These are phyloP conservation scores for Chrysosporium queenslandicum DNA, from an alignment of 2,329 filamentous ascomycete genomes.

Conservation along the genomic window DNA sequence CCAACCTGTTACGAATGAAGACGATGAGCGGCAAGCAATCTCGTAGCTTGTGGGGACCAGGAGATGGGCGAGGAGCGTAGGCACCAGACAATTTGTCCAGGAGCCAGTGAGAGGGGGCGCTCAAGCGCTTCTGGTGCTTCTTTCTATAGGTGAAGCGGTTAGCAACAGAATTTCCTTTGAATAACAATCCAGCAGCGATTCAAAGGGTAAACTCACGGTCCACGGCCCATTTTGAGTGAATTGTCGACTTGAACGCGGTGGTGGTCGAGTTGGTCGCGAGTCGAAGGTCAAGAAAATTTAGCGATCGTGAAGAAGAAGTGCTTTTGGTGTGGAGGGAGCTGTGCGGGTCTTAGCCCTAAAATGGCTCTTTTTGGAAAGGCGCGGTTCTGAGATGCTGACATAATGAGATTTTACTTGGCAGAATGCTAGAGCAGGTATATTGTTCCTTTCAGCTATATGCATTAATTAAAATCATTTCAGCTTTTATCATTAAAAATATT, in stretches of 20 bases:
- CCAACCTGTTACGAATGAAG: constrained; percentile 72
- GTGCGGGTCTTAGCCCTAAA: constrained; percentile 13
- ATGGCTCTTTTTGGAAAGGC: neutral
- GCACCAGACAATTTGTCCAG: constrained; percentile 97
- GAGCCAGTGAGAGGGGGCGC: constrained; percentile 98
- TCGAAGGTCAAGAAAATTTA: constrained; percentile 7
- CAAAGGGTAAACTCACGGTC: constrained; percentile 44
- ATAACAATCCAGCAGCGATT: neutral
- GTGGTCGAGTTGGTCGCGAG: constrained; percentile 17
- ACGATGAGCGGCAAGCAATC: constrained; percentile 98
- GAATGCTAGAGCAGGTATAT: no score
- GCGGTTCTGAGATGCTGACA: neutral
- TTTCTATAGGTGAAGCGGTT: constrained; percentile 48
- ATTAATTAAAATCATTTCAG: no score
- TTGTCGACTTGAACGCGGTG: constrained; percentile 19
- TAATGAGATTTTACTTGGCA: no score
- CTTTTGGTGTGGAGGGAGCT: constrained; percentile 5
- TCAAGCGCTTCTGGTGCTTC: constrained; percentile 99
- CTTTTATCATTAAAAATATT: neutral
- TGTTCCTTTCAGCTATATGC: no score
- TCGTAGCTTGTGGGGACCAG: constrained; percentile 97
- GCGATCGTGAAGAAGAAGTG: constrained; percentile 4
- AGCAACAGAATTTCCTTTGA: neutral
- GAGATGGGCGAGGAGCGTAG: constrained; percentile 59
- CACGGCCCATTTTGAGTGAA: constrained; percentile 45